These are phyloP conservation scores for Solanum boliviense DNA, from an alignment of 257 asterid species.

Conservation along the genomic window DNA sequence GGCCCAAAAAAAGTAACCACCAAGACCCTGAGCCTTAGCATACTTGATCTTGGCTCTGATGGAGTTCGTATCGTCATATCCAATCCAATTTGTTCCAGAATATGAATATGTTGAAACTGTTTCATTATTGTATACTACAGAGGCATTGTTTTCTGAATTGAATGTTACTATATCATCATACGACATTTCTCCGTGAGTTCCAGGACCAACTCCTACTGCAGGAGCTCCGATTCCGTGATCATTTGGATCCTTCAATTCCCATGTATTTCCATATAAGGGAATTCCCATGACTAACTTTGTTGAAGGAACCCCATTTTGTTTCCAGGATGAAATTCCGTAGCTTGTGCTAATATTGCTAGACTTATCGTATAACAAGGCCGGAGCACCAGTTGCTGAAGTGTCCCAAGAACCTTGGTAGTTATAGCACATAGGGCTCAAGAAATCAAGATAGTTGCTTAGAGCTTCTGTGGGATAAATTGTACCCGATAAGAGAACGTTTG, in stretches of 20 bases:
- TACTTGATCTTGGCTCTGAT: slow-evolving; percentile 24
- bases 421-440: slow-evolving; percentile 35
- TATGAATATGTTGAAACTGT: slow-evolving; percentile 55
- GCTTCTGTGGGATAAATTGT: slow-evolving; percentile 19
- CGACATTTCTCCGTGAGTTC: slow-evolving; percentile 29
- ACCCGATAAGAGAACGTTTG: slow-evolving; percentile 12
- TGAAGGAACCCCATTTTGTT: slow-evolving; percentile 14
- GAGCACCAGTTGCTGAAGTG: slow-evolving; percentile 34
- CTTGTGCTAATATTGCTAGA: slow-evolving; percentile 48
- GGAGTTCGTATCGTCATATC: slow-evolving; percentile 44
- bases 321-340: slow-evolving; percentile 48
- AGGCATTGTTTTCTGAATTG: slow-evolving; percentile 27
- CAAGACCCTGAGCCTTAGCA: slow-evolving; percentile 46
- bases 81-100: slow-evolving; percentile 42
- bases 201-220: slow-evolving; percentile 49
- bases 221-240: slow-evolving; percentile 49
- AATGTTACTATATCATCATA: slow-evolving; percentile 27
- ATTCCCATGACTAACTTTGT: slow-evolving; percentile 49
- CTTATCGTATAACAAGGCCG: slow-evolving; percentile 34
- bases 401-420: slow-evolving; percentile 49
- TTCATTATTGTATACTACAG: slow-evolving; percentile 27
- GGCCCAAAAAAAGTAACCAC: slow-evolving; percentile 71
- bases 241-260: slow-evolving; percentile 45
- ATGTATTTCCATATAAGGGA: slow-evolving; percentile 55
- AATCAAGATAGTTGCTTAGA: slow-evolving; percentile 22